Percentiles rank a stretch among this genome's conserved stretches.
Evolutionary conservation across 2,329 filamentous ascomycete species (phyloP).

Genomic region (Alternaria dauci): DNA sequence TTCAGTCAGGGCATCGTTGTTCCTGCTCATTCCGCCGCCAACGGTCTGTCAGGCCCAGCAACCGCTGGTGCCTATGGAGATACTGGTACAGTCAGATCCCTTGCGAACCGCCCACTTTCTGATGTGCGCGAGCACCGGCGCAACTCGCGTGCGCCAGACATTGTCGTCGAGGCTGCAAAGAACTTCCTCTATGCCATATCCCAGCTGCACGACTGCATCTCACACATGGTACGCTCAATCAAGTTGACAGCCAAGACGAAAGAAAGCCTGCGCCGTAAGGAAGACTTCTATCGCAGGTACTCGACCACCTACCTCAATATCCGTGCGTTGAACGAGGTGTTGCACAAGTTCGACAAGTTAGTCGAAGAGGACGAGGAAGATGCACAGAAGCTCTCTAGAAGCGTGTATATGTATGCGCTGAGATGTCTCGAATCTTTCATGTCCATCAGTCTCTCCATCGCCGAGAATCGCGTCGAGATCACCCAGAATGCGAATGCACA

Average conservation of each 20-base stretch:
- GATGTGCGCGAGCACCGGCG: constrained; percentile 65
- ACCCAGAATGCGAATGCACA: constrained; percentile 64
- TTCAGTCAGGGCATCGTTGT: constrained; percentile 65
- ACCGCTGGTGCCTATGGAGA: constrained; percentile 47
- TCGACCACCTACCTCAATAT: constrained; percentile 65
- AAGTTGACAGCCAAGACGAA: constrained; percentile 52
- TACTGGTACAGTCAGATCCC: constrained; percentile 43
- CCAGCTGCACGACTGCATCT: constrained; percentile 55
- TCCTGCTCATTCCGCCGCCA: constrained; percentile 33
- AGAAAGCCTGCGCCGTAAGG: constrained; percentile 52
- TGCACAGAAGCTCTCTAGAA: constrained; percentile 47
- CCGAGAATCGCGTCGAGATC: constrained; percentile 56
- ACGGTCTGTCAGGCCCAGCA: constrained; percentile 44
- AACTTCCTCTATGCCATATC: constrained; percentile 64
- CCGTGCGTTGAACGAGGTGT: constrained; percentile 63
- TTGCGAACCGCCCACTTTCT: constrained; percentile 61
- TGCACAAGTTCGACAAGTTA: constrained; percentile 60
- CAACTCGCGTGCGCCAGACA: constrained; percentile 56
- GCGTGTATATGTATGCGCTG: constrained; percentile 46
- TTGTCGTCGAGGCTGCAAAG: constrained; percentile 64
- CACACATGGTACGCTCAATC: constrained; percentile 49
- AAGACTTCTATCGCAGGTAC: constrained; percentile 63
- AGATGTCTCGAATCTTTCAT: constrained; percentile 49
- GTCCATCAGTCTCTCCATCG: constrained; percentile 47
- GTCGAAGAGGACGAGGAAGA: constrained; percentile 61